Base-by-base conservation (phyloP, 208 protist species). In the Crithidia fasciculata region DNA sequence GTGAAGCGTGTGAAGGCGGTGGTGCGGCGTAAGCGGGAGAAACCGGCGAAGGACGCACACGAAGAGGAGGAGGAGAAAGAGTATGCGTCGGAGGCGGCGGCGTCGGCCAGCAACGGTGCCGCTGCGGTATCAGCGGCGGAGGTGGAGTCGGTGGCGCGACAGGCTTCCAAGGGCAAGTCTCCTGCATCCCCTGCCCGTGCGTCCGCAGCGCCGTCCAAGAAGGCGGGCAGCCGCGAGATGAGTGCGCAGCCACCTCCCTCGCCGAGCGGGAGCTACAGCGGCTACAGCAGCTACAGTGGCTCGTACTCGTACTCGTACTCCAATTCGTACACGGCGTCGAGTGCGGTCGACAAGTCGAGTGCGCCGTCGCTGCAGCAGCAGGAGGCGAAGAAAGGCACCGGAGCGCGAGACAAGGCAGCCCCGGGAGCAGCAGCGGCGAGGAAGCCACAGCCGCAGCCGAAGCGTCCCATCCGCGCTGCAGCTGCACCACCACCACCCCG, bases 251-350 rank as follows among this genome's bases (percentile, higher is more conserved):
- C 49, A 39, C 8, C 63, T 5, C 63, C 50, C 7, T 43, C n/a
- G 61, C 49, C 49, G 43, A 74, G 60, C 61, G 37, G 40, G 10
- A 18, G 45, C 37, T 53, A 64, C 60, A 45, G 67, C 56, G 60
- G 52, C 54, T 58, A 69, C 52, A 53, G 41, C 44, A 72, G 57
- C 28, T 68, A 68, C 61, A 78, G 28, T 44, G 74, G 52, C 13
- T 74, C 67, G 13, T 39, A 53, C 6, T 79, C 74, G 5, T 74
- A 69, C 66, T 78, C 68, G 13, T 73, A 65, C 67, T 80, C 72
- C 7, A 72, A 83, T 63, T 59, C 58, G 36, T 78, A 73, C 60
- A 69, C 63, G 13, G 63, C 50, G 4, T 69, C 63, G 2, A 59
- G 39, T 16, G 63, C 43, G 37, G 50, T 4, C 0, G 37, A 54